Percentiles rank a stretch among this genome's conserved stretches.
Evolutionary conservation across 305 asterid genomes (phyloP).

Genomic region (Solanum hybrid): DNA sequence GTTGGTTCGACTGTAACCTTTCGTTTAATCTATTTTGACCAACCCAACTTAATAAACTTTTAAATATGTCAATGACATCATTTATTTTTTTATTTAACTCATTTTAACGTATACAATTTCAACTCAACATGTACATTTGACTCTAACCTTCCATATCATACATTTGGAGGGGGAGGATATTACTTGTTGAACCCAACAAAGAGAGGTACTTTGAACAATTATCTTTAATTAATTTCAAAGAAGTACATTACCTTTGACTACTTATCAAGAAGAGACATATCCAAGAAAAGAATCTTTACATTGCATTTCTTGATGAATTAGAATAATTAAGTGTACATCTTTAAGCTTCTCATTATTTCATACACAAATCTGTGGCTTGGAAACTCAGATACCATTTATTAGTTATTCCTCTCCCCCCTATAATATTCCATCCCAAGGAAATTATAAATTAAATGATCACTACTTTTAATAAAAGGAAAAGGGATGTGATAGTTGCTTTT

Average conservation of each 20-base stretch:
- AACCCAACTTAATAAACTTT: no score
- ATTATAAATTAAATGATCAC: neutral
- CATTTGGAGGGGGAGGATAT: neutral
- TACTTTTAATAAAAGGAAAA: neutral
- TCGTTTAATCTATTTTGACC: no score
- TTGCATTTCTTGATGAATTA: neutral
- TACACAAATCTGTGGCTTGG: neutral
- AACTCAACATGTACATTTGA: neutral
- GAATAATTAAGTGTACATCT: neutral
- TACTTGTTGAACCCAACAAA: no score
- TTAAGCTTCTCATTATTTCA: neutral
- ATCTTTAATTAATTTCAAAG: no score
- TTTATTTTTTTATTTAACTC: neutral
- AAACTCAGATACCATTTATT: neutral
- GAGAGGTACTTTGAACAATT: neutral
- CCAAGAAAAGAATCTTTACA: neutral
- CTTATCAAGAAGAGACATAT: neutral
- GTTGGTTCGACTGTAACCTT: no score
- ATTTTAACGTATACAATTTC: neutral
- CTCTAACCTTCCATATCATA: neutral
- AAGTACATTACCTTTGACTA: neutral
- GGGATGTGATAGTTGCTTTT: neutral
- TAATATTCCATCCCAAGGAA: neutral
- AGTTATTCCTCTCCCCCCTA: neutral
- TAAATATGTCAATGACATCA: no score